Conservation (phyloP, 1,139 yeast genomes). For the Blastobotrys elegans region DNA sequence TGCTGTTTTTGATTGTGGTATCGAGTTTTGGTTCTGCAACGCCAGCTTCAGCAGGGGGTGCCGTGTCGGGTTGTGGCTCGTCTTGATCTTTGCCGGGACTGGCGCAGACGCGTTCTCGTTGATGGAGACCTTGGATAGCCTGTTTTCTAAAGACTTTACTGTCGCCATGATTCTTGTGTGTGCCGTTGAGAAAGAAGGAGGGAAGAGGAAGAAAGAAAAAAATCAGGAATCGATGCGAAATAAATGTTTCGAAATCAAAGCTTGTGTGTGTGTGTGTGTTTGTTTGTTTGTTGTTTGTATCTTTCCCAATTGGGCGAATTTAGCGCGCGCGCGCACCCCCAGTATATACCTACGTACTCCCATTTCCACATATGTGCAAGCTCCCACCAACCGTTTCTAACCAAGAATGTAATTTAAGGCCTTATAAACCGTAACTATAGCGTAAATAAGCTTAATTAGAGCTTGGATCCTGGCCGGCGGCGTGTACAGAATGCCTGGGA, state of each 20-base stretch:
- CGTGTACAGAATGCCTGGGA: no score
- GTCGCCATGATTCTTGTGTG: conserved; percentile 12
- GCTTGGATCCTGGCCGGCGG: no score
- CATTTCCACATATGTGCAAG: no score
- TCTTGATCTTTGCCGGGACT: conserved; percentile 5
- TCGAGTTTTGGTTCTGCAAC: conserved; percentile 27
- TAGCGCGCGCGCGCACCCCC: no score
- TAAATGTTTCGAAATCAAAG: background rate
- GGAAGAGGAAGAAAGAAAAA: background rate
- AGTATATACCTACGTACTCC: no score
- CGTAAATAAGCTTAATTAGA: no score
- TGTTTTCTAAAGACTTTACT: conserved; percentile 23
- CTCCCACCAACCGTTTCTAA: no score
- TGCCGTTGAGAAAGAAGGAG: background rate
- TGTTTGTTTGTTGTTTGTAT: background rate
- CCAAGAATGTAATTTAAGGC: no score
- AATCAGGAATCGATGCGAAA: background rate
- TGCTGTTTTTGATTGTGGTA: conserved; percentile 18
- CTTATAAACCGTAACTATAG: no score
- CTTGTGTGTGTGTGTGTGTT: background rate
- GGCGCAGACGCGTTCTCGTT: conserved; percentile 19
- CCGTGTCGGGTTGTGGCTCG: conserved; percentile 14
- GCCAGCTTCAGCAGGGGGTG: conserved; percentile 31
- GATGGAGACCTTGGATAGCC: conserved; percentile 25
- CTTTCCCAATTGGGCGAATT: background rate